Conservation (phyloP, 371 early-diverging fungal species). For the Zopfochytrium polystomum region DNA sequence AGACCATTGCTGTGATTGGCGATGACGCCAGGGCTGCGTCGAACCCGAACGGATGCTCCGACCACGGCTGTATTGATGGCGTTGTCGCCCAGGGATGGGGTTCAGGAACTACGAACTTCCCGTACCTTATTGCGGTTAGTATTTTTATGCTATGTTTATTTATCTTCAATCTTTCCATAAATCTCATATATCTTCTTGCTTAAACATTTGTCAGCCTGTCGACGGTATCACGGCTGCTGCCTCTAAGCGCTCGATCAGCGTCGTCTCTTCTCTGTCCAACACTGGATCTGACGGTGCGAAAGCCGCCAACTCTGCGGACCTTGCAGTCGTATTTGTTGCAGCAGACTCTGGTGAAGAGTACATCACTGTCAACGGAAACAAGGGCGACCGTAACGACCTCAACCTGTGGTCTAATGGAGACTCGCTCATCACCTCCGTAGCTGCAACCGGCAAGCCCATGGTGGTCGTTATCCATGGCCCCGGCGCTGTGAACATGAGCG, state of each 20-base stretch:
- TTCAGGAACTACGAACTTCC: constrained; percentile 57
- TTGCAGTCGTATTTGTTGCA: constrained; percentile 57
- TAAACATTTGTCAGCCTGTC: constrained; percentile 35
- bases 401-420: constrained; percentile 61
- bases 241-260: constrained; percentile 25
- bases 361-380: constrained; percentile 46
- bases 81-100: constrained; percentile 66
- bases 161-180: background rate
- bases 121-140: constrained; percentile 52
- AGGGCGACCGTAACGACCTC: too few species aligned
- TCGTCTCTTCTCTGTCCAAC: constrained; percentile 39
- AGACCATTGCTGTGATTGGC: constrained; percentile 50
- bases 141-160: background rate
- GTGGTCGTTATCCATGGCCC: constrained; percentile 61
- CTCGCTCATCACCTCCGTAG: constrained; percentile 41
- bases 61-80: too few species aligned
- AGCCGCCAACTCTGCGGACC: constrained; percentile 46
- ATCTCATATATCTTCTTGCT: background rate
- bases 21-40: constrained; percentile 43
- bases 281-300: constrained; percentile 39
- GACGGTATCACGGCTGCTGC: constrained; percentile 48
- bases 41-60: constrained; percentile 20
- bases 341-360: constrained; percentile 60
- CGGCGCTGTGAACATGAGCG: constrained; percentile 55
- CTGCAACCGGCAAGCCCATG: constrained; percentile 52